phyloP scores from a whole-genome alignment of 768 basidiomycete species.

The Hortiboletus flavorubellus region DNA sequence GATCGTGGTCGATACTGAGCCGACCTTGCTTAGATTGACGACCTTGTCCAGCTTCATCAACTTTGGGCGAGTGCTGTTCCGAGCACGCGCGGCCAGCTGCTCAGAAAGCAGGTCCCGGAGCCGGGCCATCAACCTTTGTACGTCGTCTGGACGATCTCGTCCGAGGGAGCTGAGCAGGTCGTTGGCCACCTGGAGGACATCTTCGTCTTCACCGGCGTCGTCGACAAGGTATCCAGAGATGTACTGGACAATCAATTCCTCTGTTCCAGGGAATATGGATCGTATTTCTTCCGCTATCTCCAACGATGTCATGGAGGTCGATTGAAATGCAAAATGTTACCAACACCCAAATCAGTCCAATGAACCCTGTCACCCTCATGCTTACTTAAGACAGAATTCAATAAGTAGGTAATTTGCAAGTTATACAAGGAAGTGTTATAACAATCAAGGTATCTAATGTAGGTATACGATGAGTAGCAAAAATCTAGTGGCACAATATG shows the following conservation, averaged over 20 bases:
- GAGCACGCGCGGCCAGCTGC: slow-evolving; percentile 55
- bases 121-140: slow-evolving; percentile 64
- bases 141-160: slow-evolving; percentile 51
- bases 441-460: slow-evolving; percentile 18
- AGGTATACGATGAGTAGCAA: slow-evolving; percentile 12
- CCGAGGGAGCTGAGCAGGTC: slow-evolving; percentile 76
- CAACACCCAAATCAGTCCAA: neutral
- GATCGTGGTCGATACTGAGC: slow-evolving; percentile 74
- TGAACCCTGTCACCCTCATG: neutral
- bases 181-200: slow-evolving; percentile 73
- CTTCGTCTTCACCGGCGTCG: slow-evolving; percentile 86
- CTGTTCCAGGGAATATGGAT: slow-evolving; percentile 64
- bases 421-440: slow-evolving; percentile 4
- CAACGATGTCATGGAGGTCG: slow-evolving; percentile 56
- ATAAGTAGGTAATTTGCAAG: neutral
- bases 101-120: slow-evolving; percentile 64
- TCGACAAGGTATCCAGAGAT: slow-evolving; percentile 86
- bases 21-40: slow-evolving; percentile 82
- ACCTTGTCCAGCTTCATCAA: slow-evolving; percentile 79
- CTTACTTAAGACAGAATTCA: neutral
- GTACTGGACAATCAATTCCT: slow-evolving; percentile 84
- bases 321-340: neutral
- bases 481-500: slow-evolving; percentile 26
- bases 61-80: slow-evolving; percentile 59
- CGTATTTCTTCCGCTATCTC: slow-evolving; percentile 82